Evolutionary conservation across 1,284 basidiomycete species (phyloP).

Genomic region (Taiwanofungus camphoratus): DNA sequence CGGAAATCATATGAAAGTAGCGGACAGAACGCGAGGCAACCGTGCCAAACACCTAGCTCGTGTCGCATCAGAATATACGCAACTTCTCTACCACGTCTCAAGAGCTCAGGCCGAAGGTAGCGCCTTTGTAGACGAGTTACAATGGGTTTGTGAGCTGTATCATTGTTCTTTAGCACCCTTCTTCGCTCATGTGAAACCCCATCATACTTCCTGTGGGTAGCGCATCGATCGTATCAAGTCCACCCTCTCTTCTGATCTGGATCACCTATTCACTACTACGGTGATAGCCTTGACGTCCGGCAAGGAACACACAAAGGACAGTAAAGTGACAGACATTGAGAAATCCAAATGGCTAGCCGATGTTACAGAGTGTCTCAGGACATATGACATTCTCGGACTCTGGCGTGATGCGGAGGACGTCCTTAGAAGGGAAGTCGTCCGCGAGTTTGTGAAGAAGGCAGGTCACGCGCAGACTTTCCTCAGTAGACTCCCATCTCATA

Average conservation of each 20-base stretch:
- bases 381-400: slow-evolving; percentile 76
- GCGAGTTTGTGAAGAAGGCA: slow-evolving; percentile 74
- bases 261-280: slow-evolving; percentile 66
- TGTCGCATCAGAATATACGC: slow-evolving; percentile 86
- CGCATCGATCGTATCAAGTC: slow-evolving; percentile 76
- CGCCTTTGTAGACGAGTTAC: slow-evolving; percentile 73
- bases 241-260: slow-evolving; percentile 78
- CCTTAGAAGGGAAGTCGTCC: slow-evolving; percentile 63
- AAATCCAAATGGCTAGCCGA: slow-evolving; percentile 58
- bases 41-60: slow-evolving; percentile 81
- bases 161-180: slow-evolving; percentile 8
- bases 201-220: slow-evolving; percentile 35
- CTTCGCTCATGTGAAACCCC: slow-evolving; percentile 8
- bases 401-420: slow-evolving; percentile 87
- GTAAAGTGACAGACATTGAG: slow-evolving; percentile 46
- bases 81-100: slow-evolving; percentile 84
- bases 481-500: slow-evolving; percentile 3
- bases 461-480: slow-evolving; percentile 8
- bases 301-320: slow-evolving; percentile 38
- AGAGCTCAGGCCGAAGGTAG: slow-evolving; percentile 77
- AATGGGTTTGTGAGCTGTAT: slow-evolving; percentile 66
- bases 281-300: slow-evolving; percentile 42
- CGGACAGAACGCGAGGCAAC: slow-evolving; percentile 48
- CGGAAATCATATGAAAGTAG: slow-evolving; percentile 2
- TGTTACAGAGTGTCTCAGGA: slow-evolving; percentile 73